Percentiles rank a stretch among this genome's conserved stretches.
These are phyloP conservation scores for Gelatoporia subvermispora DNA, from an alignment of 768 basidiomycete genomes.

Conservation along the genomic window DNA sequence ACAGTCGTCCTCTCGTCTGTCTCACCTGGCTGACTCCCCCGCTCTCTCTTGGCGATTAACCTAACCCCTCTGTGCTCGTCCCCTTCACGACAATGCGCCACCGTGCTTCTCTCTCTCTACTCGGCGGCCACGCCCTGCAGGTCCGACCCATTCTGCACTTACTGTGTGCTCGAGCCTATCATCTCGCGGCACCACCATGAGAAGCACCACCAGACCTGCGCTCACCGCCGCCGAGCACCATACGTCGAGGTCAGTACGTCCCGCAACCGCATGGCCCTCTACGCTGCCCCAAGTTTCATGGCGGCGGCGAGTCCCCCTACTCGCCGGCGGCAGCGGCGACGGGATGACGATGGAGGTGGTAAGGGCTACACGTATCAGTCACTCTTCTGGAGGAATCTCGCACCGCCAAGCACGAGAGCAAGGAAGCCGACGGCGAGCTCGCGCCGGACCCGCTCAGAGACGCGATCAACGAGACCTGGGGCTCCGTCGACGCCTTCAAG, in stretches of 20 bases:
- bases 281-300: slow-evolving; percentile 92
- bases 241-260: slow-evolving; percentile 64
- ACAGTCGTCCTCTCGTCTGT: no score
- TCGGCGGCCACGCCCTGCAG: slow-evolving; percentile 48
- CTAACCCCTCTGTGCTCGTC: no score
- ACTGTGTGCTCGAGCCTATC: no score
- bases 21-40: no score
- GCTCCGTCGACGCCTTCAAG: slow-evolving; percentile 63
- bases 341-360: background rate
- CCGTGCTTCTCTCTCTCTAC: no score
- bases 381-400: slow-evolving; percentile 94
- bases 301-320: slow-evolving; percentile 64
- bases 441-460: slow-evolving; percentile 60
- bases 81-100: no score
- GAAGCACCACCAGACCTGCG: slow-evolving; percentile 93
- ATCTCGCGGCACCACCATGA: slow-evolving; percentile 83
- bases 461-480: slow-evolving; percentile 60
- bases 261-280: slow-evolving; percentile 81
- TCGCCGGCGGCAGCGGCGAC: no score
- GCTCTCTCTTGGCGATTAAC: no score
- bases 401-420: slow-evolving; percentile 51
- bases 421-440: slow-evolving; percentile 57
- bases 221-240: slow-evolving; percentile 85
- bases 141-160: slow-evolving; percentile 70
- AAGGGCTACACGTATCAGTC: slow-evolving; percentile 90